phyloP scores from a whole-genome alignment of 2,329 filamentous ascomycete genomes.

The Catunica adiposa region DNA sequence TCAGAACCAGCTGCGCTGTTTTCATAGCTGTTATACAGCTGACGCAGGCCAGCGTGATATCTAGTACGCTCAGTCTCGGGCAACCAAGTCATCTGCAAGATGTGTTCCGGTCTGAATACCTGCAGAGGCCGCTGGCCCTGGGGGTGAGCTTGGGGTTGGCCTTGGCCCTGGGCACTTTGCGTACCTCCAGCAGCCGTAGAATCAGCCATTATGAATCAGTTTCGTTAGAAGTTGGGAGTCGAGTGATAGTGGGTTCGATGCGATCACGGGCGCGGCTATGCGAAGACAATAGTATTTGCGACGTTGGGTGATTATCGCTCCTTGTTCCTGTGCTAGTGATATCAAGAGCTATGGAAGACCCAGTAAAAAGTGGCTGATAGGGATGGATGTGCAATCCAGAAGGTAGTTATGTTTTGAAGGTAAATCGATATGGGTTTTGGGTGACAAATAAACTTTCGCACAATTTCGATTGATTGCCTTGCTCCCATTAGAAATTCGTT shows the following conservation, averaged over 20 bases:
- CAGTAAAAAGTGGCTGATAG: no score
- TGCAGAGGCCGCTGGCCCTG: conserved; percentile 20
- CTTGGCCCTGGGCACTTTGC: conserved; percentile 17
- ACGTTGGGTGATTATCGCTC: no score
- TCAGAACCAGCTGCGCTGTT: conserved; percentile 30
- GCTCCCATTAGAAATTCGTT: not conserved
- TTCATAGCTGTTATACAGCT: conserved; percentile 37
- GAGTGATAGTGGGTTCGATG: no score
- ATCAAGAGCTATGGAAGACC: no score
- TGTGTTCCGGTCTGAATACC: conserved; percentile 36
- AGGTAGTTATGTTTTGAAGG: no score
- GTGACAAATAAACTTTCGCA: not conserved
- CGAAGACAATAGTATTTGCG: no score
- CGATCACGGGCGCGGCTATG: no score
- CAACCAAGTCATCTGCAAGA: conserved; percentile 33
- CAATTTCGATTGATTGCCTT: not conserved
- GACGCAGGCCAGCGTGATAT: conserved; percentile 39
- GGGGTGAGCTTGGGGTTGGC: conserved; percentile 17
- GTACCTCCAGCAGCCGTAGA: not conserved
- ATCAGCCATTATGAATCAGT: not conserved
- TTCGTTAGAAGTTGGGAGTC: no score
- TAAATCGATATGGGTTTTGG: no score
- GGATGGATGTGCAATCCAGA: no score
- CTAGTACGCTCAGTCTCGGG: conserved; percentile 38
- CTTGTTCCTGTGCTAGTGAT: no score